Evolutionary conservation across 106 monocot species (phyloP).

Genomic region (Dendrobium huoshanense): DNA sequence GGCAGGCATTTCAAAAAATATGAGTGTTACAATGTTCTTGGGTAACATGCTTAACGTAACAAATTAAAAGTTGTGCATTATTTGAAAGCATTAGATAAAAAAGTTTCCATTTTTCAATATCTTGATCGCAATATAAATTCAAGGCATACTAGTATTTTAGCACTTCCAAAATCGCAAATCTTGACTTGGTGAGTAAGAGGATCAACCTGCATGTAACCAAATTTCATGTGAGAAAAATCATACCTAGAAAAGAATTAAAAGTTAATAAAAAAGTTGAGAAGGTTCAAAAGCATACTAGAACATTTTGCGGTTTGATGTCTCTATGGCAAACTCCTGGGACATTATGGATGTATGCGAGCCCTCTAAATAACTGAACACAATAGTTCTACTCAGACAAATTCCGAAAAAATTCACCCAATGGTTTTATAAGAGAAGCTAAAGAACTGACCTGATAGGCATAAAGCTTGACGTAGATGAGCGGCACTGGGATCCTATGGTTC

Average conservation of each 20-base stretch:
- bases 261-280: background rate
- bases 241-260: background rate
- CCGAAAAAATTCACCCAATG: background rate
- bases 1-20: no score
- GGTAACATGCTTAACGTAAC: background rate
- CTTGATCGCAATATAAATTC: background rate
- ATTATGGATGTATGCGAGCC: conserved; percentile 52
- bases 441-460: conserved; percentile 47
- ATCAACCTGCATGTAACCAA: conserved; percentile 35
- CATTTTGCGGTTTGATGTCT: conserved; percentile 65
- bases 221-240: background rate
- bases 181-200: conserved; percentile 71
- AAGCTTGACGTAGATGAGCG: conserved; percentile 64
- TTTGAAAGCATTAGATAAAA: no score
- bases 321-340: conserved; percentile 58
- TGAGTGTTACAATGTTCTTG: background rate
- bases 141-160: conserved; percentile 48
- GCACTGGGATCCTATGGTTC: conserved; percentile 45
- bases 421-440: background rate
- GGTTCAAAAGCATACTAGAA: conserved; percentile 28
- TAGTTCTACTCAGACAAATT: background rate
- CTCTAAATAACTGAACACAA: conserved; percentile 46
- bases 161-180: conserved; percentile 66
- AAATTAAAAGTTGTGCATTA: background rate
- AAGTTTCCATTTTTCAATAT: background rate